These are phyloP conservation scores for Fusarium staphyleae DNA, from an alignment of 2,329 filamentous ascomycete genomes.

Conservation along the genomic window DNA sequence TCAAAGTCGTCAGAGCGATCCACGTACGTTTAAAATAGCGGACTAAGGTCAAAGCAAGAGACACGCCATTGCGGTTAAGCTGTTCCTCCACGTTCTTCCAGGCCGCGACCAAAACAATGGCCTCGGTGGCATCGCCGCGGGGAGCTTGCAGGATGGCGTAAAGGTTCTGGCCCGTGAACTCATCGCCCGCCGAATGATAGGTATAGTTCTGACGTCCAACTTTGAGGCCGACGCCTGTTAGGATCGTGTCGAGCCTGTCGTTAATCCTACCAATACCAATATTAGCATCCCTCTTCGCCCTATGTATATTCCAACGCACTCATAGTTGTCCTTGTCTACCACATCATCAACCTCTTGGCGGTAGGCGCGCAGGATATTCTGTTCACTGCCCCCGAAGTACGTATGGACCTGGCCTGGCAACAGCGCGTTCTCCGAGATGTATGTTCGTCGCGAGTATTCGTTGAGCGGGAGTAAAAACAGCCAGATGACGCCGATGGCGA, in stretches of 20 bases:
- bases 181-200: constrained; percentile 79
- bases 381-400: constrained; percentile 95
- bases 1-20: background rate
- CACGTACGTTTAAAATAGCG: constrained; percentile 86
- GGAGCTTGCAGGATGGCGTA: constrained; percentile 95
- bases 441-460: constrained; percentile 89
- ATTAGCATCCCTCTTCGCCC: background rate
- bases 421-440: constrained; percentile 97
- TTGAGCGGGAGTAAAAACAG: constrained; percentile 88
- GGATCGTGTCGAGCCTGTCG: constrained; percentile 75
- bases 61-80: constrained; percentile 86
- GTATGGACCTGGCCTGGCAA: constrained; percentile 96
- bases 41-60: constrained; percentile 83
- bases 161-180: constrained; percentile 82
- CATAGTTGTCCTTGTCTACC: constrained; percentile 58
- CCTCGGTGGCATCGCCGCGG: constrained; percentile 94
- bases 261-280: constrained; percentile 58
- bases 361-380: constrained; percentile 92
- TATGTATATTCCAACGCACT: constrained; percentile 50
- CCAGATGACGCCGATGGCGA: constrained; percentile 87
- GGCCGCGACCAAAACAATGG: constrained; percentile 88
- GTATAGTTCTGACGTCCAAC: constrained; percentile 87
- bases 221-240: constrained; percentile 83
- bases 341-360: constrained; percentile 79
- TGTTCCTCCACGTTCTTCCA: constrained; percentile 83